Evolutionary conservation across 352 stramenopile species (phyloP).

Genomic region (Phytophthora fragariae): DNA sequence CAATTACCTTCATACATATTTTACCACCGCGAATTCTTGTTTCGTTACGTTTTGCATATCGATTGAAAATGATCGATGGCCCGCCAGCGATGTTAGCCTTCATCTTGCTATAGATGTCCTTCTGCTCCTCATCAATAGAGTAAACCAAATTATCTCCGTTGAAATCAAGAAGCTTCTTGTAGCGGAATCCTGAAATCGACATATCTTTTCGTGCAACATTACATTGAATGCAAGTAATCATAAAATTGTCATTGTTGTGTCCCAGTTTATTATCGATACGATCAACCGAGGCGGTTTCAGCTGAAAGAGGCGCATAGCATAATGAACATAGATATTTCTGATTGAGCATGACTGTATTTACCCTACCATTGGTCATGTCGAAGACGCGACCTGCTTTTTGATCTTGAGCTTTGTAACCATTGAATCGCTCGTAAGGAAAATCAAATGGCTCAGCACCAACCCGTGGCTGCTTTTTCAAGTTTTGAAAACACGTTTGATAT

Average conservation of each 20-base stretch:
- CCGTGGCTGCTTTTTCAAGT: neutral
- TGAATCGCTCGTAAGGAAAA: neutral
- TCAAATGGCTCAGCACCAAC: neutral
- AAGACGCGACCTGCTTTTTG: too few relatives aligned
- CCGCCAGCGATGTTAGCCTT: constrained; percentile 34
- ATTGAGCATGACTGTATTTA: too few relatives aligned
- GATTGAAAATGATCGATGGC: constrained; percentile 33
- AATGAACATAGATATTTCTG: too few relatives aligned
- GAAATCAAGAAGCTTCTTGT: neutral
- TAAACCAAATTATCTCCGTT: too few relatives aligned
- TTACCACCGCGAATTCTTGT: constrained; percentile 26
- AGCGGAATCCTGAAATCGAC: neutral
- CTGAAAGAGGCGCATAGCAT: constrained; percentile 12
- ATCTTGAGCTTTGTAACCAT: neutral
- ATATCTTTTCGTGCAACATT: neutral
- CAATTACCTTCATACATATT: constrained; percentile 33
- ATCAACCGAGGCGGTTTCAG: constrained; percentile 26
- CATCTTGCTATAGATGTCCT: constrained; percentile 32
- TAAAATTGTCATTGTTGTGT: neutral
- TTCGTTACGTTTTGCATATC: constrained; percentile 22
- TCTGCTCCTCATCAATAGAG: constrained; percentile 27
- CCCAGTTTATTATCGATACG: constrained; percentile 22
- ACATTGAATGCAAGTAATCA: neutral
- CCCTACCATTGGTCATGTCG: too few relatives aligned
- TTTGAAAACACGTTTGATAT: neutral